phyloP scores from a whole-genome alignment of 169 alveolate genomes.

The Plasmodium berghei region DNA sequence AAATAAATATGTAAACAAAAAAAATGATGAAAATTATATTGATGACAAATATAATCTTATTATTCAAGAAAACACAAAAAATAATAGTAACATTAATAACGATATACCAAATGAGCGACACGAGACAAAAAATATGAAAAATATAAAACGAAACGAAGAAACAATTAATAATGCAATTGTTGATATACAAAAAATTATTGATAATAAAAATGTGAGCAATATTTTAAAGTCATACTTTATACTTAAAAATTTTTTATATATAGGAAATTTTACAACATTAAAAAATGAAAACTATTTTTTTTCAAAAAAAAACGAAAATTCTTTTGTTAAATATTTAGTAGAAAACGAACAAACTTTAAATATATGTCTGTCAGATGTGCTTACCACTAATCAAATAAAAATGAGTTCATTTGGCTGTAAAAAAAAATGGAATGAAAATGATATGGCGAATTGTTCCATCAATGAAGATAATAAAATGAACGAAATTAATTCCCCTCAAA shows the following conservation, averaged over 20 bases:
- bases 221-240: conserved; percentile 50
- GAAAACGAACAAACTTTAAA: conserved; percentile 23
- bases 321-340: conserved; percentile 16
- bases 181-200: conserved; percentile 40
- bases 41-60: background rate
- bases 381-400: background rate
- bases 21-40: conserved; percentile 24
- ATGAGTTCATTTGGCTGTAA: background rate
- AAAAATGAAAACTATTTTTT: conserved; percentile 51
- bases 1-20: conserved; percentile 29
- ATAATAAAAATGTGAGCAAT: conserved; percentile 41
- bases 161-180: background rate
- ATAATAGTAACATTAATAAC: background rate
- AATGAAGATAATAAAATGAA: too few species aligned
- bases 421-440: background rate
- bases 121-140: background rate
- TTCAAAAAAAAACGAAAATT: conserved; percentile 32
- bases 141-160: background rate
- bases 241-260: conserved; percentile 26
- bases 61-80: background rate
- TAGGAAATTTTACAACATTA: conserved; percentile 25
- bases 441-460: background rate
- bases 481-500: too few species aligned
- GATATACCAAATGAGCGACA: background rate
- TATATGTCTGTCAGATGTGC: conserved; percentile 20